These are phyloP conservation scores for Kappamyces sp. DNA, from an alignment of 192 early-diverging fungal species.

Conservation along the genomic window DNA sequence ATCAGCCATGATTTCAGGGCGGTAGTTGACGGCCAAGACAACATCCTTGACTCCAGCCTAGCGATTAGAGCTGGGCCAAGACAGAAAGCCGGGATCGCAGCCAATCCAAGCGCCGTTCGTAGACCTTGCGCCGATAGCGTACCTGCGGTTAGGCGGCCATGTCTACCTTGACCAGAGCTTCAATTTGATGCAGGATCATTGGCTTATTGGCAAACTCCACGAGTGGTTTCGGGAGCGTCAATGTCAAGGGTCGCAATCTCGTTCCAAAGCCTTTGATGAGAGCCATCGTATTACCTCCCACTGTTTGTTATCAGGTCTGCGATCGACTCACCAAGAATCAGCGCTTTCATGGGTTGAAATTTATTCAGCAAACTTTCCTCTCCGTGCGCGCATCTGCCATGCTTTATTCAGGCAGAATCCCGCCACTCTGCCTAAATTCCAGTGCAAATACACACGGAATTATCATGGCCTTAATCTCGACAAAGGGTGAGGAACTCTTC, in stretches of 20 bases:
- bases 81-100: neutral
- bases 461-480: too few relatives aligned
- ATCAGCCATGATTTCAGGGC: constrained; percentile 93
- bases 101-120: neutral
- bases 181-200: constrained; percentile 99
- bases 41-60: constrained; percentile 98
- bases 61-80: neutral
- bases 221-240: constrained; percentile 94
- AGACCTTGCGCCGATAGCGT: neutral
- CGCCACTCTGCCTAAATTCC: too few relatives aligned
- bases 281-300: constrained; percentile 1
- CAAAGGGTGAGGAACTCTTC: constrained; percentile 99
- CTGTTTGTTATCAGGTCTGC: neutral
- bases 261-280: constrained; percentile 82
- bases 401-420: too few relatives aligned
- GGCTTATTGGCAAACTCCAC: constrained; percentile 99
- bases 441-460: too few relatives aligned
- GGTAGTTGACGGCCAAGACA: constrained; percentile 98
- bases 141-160: neutral
- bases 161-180: constrained; percentile 87
- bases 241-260: constrained; percentile 92
- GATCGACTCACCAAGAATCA: neutral
- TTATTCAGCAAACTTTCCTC: too few relatives aligned
- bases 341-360: neutral
- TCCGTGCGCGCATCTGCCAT: too few relatives aligned